Percentiles rank a stretch among this genome's conserved stretches.
Conservation (phyloP, 2,329 filamentous ascomycete genomes). For the Hymenoscyphus infarciens region DNA sequence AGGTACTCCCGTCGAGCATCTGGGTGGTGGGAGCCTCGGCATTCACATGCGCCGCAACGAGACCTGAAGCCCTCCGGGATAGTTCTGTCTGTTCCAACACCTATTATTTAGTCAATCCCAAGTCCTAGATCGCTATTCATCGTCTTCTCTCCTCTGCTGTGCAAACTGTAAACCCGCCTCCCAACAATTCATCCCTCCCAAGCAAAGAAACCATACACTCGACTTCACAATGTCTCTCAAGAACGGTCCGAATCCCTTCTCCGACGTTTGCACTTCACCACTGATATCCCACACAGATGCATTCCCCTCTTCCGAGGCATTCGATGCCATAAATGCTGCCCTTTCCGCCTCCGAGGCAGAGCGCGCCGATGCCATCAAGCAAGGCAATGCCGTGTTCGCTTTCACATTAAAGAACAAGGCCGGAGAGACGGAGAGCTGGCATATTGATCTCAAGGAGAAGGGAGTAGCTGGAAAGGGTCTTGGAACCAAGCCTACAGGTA, state of each 20-base stretch:
- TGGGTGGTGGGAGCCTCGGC: background rate
- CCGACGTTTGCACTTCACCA: conserved; percentile 1
- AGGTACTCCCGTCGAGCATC: background rate
- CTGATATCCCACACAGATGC: conserved; percentile 50
- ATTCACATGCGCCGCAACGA: background rate
- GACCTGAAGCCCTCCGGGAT: background rate
- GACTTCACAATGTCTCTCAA: conserved; percentile 63
- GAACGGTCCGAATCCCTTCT: conserved; percentile 51
- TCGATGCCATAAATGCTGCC: conserved; percentile 77
- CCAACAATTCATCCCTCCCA: background rate
- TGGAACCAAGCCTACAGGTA: conserved; percentile 80
- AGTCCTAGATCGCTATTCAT: background rate
- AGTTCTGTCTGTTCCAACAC: background rate
- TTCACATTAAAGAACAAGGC: conserved; percentile 88
- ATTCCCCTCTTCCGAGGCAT: conserved; percentile 87
- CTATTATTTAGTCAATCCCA: background rate
- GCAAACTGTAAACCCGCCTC: background rate
- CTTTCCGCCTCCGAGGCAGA: conserved; percentile 67
- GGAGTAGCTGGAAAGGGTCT: conserved; percentile 77
- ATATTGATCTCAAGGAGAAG: conserved; percentile 91
- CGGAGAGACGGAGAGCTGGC: conserved; percentile 81
- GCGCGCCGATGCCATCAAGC: conserved; percentile 83
- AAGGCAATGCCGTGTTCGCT: conserved; percentile 80
- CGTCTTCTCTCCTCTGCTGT: background rate
- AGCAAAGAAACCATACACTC: background rate